Percentiles rank a stretch among this genome's conserved stretches.
Conservation (phyloP, 2,329 filamentous ascomycete genomes). For the Coniella lustricola region DNA sequence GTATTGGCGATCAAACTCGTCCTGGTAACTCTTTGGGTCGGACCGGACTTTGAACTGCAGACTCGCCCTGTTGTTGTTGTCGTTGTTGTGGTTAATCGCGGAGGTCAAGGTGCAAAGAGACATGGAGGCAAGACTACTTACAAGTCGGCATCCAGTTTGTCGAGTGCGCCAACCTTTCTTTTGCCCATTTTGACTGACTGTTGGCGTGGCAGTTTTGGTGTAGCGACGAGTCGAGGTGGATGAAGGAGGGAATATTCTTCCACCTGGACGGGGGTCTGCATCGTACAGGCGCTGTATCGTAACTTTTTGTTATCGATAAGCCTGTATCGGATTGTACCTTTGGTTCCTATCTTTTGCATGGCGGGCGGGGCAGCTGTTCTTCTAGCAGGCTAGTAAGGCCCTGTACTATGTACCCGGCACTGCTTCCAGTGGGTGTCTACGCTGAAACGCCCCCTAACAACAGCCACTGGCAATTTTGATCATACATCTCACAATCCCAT, state of each 20-base stretch:
- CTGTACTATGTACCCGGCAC: not conserved
- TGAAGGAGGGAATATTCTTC: not conserved
- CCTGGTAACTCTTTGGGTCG: conserved; percentile 78
- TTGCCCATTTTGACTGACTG: conserved; percentile 57
- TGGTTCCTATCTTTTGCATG: too few relatives aligned
- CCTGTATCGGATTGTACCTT: not conserved
- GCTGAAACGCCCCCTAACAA: too few relatives aligned
- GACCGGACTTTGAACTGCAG: conserved; percentile 86
- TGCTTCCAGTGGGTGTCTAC: not conserved
- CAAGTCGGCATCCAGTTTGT: conserved; percentile 91
- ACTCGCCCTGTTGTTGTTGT: conserved; percentile 43
- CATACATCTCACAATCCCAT: too few relatives aligned
- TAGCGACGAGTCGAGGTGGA: not conserved
- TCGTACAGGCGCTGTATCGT: not conserved
- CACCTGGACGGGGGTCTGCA: conserved; percentile 1
- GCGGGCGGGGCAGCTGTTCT: too few relatives aligned
- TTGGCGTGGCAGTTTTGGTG: too few relatives aligned
- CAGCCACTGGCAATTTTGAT: too few relatives aligned
- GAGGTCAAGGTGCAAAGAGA: not conserved
- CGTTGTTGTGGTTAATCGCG: conserved; percentile 32
- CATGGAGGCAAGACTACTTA: not conserved
- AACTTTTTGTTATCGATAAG: conserved; percentile 7
- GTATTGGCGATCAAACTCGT: conserved; percentile 84
- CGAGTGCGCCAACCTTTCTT: conserved; percentile 82
- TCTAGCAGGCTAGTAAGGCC: too few relatives aligned